Evolutionary conservation across 2,329 filamentous ascomycete genomes (phyloP), one percentile per base, ranked within the genome.

Genomic region (Penicillium concentricum): DNA sequence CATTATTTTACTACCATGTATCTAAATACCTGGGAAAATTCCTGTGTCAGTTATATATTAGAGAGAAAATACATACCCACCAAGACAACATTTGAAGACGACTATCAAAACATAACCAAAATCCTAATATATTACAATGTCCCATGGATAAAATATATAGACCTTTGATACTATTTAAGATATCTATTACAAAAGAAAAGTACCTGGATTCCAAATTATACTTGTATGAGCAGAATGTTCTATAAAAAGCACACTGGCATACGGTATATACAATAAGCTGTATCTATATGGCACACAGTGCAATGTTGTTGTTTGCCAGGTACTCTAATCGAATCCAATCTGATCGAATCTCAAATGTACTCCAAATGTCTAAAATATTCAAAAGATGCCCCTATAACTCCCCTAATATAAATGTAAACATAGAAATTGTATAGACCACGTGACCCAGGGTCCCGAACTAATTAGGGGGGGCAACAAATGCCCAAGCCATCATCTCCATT

Each of bases 401-500:
- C 5, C 3, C 30, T 15, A 6, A 26, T 20, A 30, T 8, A 7
- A 22, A 24, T 8, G 16, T 41, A 3, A 20, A 41, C 26, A 42
- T 42, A 13, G 16, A 13, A 32, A 49, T 22, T 35, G 37, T 44
- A 35, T 50, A 26, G 28, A 42, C 44, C 59, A 61, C 59, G 59
- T 61, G 59, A 61, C 54, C 28, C 39, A 28, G 43, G 51, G 46
- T 37, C 49, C 54, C 16, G 16, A 35, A 49, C 56, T 46, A 59
- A 51, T 57, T 67, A 65, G 61, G 61, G 61, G 67, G 62, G 66
- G 68, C 60, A 64, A 66, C 67, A 69, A 64, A 62, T 68, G 60
- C 62, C 63, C 58, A 54, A 69, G 60, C 58, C 62, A 57, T 63
- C 57, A 57, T 63, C 57, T 57, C 66, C 57, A 68, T 54, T 58